Percentiles rank a stretch among this genome's conserved stretches.
Evolutionary conservation across 371 early-diverging fungal species (phyloP).

Genomic region (Mucor velutinosus): DNA sequence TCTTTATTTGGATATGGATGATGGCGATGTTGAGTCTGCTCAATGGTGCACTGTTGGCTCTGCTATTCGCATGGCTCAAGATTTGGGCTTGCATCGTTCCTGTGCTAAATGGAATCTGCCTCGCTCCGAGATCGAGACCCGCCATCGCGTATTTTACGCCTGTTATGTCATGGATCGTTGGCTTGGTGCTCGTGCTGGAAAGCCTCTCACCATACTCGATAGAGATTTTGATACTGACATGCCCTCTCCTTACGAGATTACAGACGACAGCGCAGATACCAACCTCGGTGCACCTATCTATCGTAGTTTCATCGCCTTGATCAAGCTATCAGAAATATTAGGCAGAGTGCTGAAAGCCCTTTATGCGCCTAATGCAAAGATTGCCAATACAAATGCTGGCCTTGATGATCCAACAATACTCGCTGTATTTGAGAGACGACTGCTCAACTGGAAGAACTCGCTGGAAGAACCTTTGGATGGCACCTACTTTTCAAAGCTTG

Average conservation of each 20-base stretch:
- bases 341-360: conserved; percentile 45
- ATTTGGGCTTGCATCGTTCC: conserved; percentile 69
- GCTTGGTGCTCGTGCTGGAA: conserved; percentile 52
- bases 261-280: background rate
- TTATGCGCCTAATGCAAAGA: conserved; percentile 49
- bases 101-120: conserved; percentile 56
- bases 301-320: conserved; percentile 32
- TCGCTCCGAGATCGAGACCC: conserved; percentile 55
- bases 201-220: conserved; percentile 54
- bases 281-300: conserved; percentile 27
- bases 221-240: conserved; percentile 51
- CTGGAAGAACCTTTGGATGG: conserved; percentile 29
- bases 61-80: conserved; percentile 71
- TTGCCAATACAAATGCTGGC: conserved; percentile 37
- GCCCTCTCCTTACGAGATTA: conserved; percentile 41
- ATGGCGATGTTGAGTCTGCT: conserved; percentile 43
- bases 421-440: conserved; percentile 40
- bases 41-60: conserved; percentile 65
- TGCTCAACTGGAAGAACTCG: conserved; percentile 36
- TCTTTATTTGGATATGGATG: conserved; percentile 46
- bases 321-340: conserved; percentile 49
- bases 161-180: conserved; percentile 64
- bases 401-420: conserved; percentile 47
- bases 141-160: conserved; percentile 67
- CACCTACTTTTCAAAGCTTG: conserved; percentile 23